Conservation (phyloP, 2,329 filamentous ascomycete species). For the Ceratocystis ficicola region DNA sequence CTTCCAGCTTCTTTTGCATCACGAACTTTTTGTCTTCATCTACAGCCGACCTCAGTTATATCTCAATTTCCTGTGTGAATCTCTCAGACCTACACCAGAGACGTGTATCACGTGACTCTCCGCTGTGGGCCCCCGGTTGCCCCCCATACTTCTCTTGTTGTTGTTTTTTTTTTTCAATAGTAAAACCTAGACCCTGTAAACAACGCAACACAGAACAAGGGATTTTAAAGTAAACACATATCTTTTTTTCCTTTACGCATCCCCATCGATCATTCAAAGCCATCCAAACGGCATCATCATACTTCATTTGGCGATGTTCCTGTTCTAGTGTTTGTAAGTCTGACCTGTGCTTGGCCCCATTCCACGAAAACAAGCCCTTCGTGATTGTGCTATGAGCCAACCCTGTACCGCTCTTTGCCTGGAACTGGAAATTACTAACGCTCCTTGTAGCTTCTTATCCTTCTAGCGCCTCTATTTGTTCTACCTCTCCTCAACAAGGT, state of each 20-base stretch:
- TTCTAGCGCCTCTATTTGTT: too few relatives aligned
- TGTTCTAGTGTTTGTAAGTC: background rate
- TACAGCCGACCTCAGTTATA: too few relatives aligned
- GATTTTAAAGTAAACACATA: conserved; percentile 1
- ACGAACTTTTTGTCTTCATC: too few relatives aligned
- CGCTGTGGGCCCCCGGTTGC: conserved; percentile 1
- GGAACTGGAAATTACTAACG: background rate
- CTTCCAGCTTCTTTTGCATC: too few relatives aligned
- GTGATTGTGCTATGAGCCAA: background rate
- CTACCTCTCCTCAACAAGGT: too few relatives aligned
- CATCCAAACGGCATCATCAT: background rate
- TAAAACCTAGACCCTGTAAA: background rate
- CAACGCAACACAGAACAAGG: background rate
- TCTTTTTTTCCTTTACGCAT: background rate
- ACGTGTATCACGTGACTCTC: background rate
- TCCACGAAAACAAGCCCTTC: background rate
- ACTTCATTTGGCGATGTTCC: background rate
- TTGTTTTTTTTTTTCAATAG: background rate
- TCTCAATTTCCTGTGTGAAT: background rate
- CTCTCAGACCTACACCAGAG: background rate
- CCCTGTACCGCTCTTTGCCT: background rate
- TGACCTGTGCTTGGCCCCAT: conserved; percentile 1
- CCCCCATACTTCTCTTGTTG: conserved; percentile 2
- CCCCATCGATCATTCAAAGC: background rate
- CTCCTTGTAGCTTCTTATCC: conserved; percentile 1